A percentile compares a stretch with the other conserved stretches of the same genome.
Evolutionary conservation across 805 yeast species (phyloP).

Genomic region (Cyberlindnera suaveolens): DNA sequence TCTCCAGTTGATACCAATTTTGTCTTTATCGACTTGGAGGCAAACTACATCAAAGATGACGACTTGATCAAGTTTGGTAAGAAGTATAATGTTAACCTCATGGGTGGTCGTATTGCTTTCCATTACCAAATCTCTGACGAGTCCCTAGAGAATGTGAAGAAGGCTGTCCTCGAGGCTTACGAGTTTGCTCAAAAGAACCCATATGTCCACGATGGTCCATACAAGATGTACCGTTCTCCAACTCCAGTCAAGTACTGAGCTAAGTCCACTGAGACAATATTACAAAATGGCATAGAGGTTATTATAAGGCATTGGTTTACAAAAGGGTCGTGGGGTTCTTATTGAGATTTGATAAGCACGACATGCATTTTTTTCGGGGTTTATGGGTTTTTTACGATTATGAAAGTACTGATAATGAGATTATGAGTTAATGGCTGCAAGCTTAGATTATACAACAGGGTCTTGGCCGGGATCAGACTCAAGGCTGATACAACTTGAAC

Average conservation of each 20-base stretch:
- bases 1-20: slow-evolving; percentile 83
- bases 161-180: slow-evolving; percentile 50
- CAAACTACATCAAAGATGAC: slow-evolving; percentile 45
- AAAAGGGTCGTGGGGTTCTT: background rate
- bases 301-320: slow-evolving; percentile 2
- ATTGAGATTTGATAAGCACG: slow-evolving; percentile 4
- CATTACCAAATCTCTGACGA: slow-evolving; percentile 60
- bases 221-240: slow-evolving; percentile 38
- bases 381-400: slow-evolving; percentile 8
- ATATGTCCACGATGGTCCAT: slow-evolving; percentile 41
- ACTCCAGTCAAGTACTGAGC: slow-evolving; percentile 26
- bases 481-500: no score
- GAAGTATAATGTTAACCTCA: slow-evolving; percentile 54
- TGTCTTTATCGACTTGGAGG: slow-evolving; percentile 60
- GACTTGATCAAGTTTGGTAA: slow-evolving; percentile 47
- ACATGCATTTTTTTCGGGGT: slow-evolving; percentile 7
- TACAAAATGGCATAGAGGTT: slow-evolving; percentile 23
- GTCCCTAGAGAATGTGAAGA: slow-evolving; percentile 51
- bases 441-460: no score
- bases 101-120: slow-evolving; percentile 76
- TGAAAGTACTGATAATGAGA: no score
- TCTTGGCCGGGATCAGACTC: no score
- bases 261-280: background rate
- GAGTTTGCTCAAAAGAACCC: slow-evolving; percentile 51
- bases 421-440: no score